These are phyloP conservation scores for Oxalis stricta DNA, from an alignment of 441 rosid species.

Conservation along the genomic window DNA sequence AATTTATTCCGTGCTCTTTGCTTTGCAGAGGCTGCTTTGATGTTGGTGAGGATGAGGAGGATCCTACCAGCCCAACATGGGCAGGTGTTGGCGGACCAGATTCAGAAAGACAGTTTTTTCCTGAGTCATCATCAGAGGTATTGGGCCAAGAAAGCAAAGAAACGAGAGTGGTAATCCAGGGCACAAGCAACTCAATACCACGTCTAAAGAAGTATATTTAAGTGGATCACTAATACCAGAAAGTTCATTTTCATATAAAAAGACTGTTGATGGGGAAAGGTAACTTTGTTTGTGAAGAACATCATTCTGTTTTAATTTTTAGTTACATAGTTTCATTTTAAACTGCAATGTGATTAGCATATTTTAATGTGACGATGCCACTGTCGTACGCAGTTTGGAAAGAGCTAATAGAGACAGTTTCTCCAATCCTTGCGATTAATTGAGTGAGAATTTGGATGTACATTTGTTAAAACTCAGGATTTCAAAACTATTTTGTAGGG, in stretches of 20 bases:
- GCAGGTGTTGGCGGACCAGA: slow-evolving; percentile 28
- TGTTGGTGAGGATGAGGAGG: slow-evolving; percentile 54
- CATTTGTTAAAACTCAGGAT: slow-evolving; percentile 7
- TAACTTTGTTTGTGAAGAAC: slow-evolving; percentile 26
- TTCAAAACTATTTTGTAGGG: slow-evolving; percentile 34
- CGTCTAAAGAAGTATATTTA: slow-evolving; percentile 34
- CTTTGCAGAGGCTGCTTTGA: slow-evolving; percentile 95
- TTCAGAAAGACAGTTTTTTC: slow-evolving; percentile 28
- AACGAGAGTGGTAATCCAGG: slow-evolving; percentile 32
- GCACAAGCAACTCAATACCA: slow-evolving; percentile 30
- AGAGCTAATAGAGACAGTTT: no score
- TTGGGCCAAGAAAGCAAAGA: slow-evolving; percentile 25
- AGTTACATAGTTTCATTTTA: no score
- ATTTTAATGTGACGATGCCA: no score
- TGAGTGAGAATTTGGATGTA: slow-evolving; percentile 3
- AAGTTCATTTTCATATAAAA: slow-evolving; percentile 42
- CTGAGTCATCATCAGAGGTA: slow-evolving; percentile 25
- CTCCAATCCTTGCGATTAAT: slow-evolving; percentile 12
- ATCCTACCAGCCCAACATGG: slow-evolving; percentile 42
- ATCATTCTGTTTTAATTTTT: no score
- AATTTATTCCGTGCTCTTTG: slow-evolving; percentile 7
- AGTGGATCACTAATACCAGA: slow-evolving; percentile 64
- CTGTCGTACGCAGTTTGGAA: no score
- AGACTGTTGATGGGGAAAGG: slow-evolving; percentile 57
- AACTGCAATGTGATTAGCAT: no score